Evolutionary conservation across 2,329 filamentous ascomycete genomes (phyloP), one percentile per base, ranked within the genome.

Genomic region (Microsporum ferrugineum): DNA sequence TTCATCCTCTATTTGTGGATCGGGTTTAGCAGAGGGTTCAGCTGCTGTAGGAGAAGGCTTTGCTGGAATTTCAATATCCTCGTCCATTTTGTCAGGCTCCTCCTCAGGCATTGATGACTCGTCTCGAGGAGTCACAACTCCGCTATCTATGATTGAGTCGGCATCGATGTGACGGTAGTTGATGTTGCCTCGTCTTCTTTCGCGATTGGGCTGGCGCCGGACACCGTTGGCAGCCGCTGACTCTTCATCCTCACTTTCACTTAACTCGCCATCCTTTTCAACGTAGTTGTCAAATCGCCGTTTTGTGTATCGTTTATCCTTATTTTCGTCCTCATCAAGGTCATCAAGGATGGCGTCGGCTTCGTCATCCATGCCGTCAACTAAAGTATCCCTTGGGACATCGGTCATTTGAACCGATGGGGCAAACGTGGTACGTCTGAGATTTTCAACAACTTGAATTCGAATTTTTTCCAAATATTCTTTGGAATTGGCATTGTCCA

Each of bases 221-320:
- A 91, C 81, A 14, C 91, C 92, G 66, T 94, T 89, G 41, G 82
- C 81, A 14, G 73, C 73, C 58, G 72, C 72, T 73, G 90, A 84
- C 8, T 95, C 90, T 68, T 97, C 92, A 63, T 96, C 90, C 63
- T 95, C 91, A 65, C 89, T 95, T 49, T 94, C 88, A 62, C 91
- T 88, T 49, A 91, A 84, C 70, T 96, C 92, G 67, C 88, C 88
- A 5, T 89, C 84, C 62, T 88, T 84, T 59, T 85, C 82, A 31
- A 90, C 82, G 57, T 83, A 85, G 72, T 91, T 86, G 65, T 97
- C 92, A 79, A 88, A 91, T 65, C 86, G 84, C 39, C 89, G 86
- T 72, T 94, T 83, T 0, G 90, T 95, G 74, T 87, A 85, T 31
- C 92, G 87, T 60, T 83, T 83, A 70, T 97, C 92, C 67, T 89